Percentiles rank a stretch among this genome's conserved stretches.
Evolutionary conservation across 73 alveolate species (phyloP).

Genomic region (Durusdinium trenchii): DNA sequence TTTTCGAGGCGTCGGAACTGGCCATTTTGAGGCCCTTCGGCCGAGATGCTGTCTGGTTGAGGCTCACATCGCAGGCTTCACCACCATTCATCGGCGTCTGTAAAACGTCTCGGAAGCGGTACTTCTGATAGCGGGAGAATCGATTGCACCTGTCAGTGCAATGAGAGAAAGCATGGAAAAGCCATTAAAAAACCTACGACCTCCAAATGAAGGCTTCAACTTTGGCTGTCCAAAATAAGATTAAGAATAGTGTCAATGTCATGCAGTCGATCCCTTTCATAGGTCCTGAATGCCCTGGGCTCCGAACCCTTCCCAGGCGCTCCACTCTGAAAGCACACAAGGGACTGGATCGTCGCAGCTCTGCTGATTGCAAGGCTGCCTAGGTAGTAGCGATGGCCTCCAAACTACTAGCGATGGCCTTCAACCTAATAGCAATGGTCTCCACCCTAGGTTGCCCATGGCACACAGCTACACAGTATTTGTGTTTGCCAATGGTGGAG

Average conservation of each 20-base stretch:
- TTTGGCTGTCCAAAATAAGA: no score
- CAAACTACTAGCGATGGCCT: no score
- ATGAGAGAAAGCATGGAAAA: background rate
- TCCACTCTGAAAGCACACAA: slow-evolving; percentile 82
- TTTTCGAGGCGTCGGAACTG: background rate
- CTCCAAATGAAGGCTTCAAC: background rate
- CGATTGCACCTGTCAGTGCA: slow-evolving; percentile 39
- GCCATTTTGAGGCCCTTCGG: background rate
- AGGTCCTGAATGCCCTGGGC: background rate
- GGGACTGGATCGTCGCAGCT: slow-evolving; percentile 73
- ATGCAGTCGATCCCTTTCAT: background rate
- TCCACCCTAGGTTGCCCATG: no score
- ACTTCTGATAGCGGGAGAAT: slow-evolving; percentile 60
- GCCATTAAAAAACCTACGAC: background rate
- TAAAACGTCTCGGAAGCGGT: slow-evolving; percentile 86
- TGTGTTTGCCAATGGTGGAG: no score
- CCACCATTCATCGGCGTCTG: slow-evolving; percentile 92
- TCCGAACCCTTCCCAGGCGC: slow-evolving; percentile 76
- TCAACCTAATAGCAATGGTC: no score
- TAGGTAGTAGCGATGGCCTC: no score
- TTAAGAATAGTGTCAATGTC: no score
- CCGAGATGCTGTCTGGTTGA: slow-evolving; percentile 72
- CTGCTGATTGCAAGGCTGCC: slow-evolving; percentile 85
- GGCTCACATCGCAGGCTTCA: slow-evolving; percentile 78
- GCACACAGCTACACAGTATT: no score